These are phyloP conservation scores for Saitoella complicata DNA, from an alignment of 805 yeast species.

Conservation along the genomic window DNA sequence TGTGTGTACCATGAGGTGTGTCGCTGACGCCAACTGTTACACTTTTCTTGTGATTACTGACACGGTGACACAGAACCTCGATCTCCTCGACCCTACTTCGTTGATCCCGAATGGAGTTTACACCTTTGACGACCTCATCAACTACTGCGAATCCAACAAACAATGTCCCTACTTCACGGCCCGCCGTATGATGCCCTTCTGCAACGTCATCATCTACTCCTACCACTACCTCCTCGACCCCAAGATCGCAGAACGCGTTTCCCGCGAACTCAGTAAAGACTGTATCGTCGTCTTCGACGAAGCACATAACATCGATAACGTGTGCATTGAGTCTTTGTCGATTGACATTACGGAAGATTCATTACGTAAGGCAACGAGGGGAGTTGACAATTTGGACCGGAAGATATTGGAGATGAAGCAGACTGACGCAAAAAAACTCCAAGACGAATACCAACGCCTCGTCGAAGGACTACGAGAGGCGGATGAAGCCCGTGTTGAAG, in stretches of 20 bases:
- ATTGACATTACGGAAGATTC: constrained; percentile 85
- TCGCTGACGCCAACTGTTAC: not conserved
- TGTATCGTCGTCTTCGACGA: constrained; percentile 92
- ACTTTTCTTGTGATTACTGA: not conserved
- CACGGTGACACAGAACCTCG: constrained; percentile 31
- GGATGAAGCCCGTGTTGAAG: constrained; percentile 46
- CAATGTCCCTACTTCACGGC: constrained; percentile 96
- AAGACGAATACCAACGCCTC: constrained; percentile 77
- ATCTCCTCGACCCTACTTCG: constrained; percentile 75
- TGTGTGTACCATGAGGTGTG: constrained; percentile 73
- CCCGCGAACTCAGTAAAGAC: constrained; percentile 79
- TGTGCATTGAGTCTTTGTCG: constrained; percentile 88
- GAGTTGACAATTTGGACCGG: constrained; percentile 61
- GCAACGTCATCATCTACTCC: constrained; percentile 88
- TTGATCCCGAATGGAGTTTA: constrained; percentile 85
- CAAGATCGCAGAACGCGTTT: constrained; percentile 89
- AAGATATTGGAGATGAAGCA: constrained; percentile 75
- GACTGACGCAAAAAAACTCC: constrained; percentile 67
- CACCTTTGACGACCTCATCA: constrained; percentile 71
- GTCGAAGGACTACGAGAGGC: constrained; percentile 80
- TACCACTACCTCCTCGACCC: constrained; percentile 95
- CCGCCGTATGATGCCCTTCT: constrained; percentile 69
- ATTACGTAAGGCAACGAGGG: constrained; percentile 68
- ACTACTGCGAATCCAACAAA: constrained; percentile 59
- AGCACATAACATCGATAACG: constrained; percentile 94